phyloP scores from a whole-genome alignment of 345 rosid species.

The Rhizophora apiculata region DNA sequence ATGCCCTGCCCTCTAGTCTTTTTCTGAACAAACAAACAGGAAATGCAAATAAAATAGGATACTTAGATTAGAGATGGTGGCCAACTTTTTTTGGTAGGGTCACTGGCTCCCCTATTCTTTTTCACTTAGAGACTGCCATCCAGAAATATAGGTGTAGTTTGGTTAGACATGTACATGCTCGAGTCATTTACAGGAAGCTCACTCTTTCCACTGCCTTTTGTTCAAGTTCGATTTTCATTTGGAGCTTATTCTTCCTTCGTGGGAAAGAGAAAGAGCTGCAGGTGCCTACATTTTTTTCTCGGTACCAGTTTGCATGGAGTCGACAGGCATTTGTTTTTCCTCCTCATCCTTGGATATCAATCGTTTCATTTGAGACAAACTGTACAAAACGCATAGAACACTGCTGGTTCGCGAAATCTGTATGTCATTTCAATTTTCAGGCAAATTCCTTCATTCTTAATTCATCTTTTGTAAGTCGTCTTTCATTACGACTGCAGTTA shows the following conservation, averaged over 20 bases:
- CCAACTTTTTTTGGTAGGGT: constrained; percentile 19
- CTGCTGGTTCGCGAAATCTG: no score
- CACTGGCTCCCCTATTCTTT: constrained; percentile 16
- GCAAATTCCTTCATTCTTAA: no score
- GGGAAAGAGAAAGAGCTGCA: constrained; percentile 3
- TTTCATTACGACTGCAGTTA: no score
- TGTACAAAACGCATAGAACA: no score
- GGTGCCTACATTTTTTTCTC: background rate
- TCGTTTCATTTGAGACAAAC: no score
- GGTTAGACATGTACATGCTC: background rate
- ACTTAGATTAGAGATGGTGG: constrained; percentile 21
- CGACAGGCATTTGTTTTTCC: no score
- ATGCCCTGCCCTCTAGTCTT: background rate
- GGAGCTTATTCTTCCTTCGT: background rate
- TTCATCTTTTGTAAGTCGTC: no score
- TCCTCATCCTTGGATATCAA: no score
- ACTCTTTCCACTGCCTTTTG: background rate
- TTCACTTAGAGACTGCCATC: constrained; percentile 13
- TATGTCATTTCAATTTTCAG: no score
- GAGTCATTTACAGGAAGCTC: background rate
- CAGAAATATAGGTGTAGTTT: background rate
- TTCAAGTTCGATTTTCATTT: background rate
- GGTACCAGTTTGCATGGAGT: background rate
- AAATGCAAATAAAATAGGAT: constrained; percentile 8
- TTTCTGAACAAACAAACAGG: constrained; percentile 9